A percentile compares a stretch with the other conserved stretches of the same genome.
Conservation (phyloP, 371 early-diverging fungal genomes). For the Mortierella sp. region DNA sequence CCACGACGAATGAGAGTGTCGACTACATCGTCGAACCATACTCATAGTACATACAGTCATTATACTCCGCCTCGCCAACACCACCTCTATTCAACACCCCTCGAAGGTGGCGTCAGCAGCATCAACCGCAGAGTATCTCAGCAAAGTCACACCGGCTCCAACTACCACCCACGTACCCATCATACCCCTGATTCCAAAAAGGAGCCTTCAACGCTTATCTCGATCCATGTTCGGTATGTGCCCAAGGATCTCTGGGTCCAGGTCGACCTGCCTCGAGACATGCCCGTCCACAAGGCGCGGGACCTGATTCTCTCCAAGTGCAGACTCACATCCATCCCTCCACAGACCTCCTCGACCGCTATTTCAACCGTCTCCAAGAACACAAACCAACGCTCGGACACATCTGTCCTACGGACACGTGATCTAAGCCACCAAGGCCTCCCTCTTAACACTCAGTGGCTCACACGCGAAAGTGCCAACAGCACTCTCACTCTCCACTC, state of each 20-base stretch:
- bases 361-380: neutral
- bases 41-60: neutral
- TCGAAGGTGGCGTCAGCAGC: neutral
- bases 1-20: conserved; percentile 3
- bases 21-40: neutral
- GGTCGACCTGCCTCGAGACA: conserved; percentile 41
- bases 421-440: neutral
- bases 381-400: neutral
- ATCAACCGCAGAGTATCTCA: neutral
- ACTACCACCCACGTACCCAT: neutral
- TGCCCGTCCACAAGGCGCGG: conserved; percentile 43
- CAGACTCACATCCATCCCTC: conserved; percentile 28
- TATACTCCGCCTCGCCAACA: neutral
- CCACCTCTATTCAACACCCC: neutral
- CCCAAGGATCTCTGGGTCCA: conserved; percentile 52
- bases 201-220: conserved; percentile 16
- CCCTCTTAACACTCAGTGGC: neutral
- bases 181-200: conserved; percentile 10
- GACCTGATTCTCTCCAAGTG: conserved; percentile 42
- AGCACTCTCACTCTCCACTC: neutral
- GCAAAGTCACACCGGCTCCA: conserved; percentile 7
- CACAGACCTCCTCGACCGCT: conserved; percentile 3
- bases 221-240: conserved; percentile 52
- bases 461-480: neutral
- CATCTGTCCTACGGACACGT: neutral